Conservation (phyloP, 2,329 filamentous ascomycete species). For the Neofusicoccum kwambonambiense region DNA sequence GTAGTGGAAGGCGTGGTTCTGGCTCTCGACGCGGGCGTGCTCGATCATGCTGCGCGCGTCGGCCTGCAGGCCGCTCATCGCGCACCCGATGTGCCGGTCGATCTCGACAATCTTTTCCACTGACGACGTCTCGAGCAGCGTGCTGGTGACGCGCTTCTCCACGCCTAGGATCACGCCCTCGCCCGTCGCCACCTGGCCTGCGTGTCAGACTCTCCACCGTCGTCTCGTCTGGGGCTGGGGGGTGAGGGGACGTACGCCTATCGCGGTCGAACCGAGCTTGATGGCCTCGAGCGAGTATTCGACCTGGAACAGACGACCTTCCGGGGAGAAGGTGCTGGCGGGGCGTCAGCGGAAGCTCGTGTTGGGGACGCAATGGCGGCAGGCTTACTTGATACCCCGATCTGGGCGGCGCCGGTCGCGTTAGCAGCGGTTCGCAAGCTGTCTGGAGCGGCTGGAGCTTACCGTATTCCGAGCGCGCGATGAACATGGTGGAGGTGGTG, state of each 20-base stretch:
- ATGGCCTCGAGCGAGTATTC: constrained; percentile 99
- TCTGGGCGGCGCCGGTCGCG: constrained; percentile 55
- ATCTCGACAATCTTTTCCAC: constrained; percentile 99
- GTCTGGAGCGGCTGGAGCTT: constrained; percentile 40
- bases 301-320: constrained; percentile 99
- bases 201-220: background rate
- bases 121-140: constrained; percentile 93
- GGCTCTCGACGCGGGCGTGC: constrained; percentile 95
- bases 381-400: constrained; percentile 92
- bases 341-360: constrained; percentile 26
- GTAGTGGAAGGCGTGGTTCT: constrained; percentile 98
- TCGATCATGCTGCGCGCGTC: constrained; percentile 97
- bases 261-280: constrained; percentile 97
- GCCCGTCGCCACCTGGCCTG: constrained; percentile 72
- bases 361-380: constrained; percentile 21
- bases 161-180: constrained; percentile 96
- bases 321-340: constrained; percentile 92
- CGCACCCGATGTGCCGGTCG: constrained; percentile 96
- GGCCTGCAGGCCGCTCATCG: constrained; percentile 96
- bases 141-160: constrained; percentile 97
- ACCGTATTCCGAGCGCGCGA: constrained; percentile 99
- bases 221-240: background rate
- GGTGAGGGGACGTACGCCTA: constrained; percentile 63
- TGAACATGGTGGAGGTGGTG: constrained; percentile 61
- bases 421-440: constrained; percentile 27